Evolutionary conservation across 768 basidiomycete species (phyloP), one percentile per base, ranked within the genome.

Genomic region (Termitomyces sp.): DNA sequence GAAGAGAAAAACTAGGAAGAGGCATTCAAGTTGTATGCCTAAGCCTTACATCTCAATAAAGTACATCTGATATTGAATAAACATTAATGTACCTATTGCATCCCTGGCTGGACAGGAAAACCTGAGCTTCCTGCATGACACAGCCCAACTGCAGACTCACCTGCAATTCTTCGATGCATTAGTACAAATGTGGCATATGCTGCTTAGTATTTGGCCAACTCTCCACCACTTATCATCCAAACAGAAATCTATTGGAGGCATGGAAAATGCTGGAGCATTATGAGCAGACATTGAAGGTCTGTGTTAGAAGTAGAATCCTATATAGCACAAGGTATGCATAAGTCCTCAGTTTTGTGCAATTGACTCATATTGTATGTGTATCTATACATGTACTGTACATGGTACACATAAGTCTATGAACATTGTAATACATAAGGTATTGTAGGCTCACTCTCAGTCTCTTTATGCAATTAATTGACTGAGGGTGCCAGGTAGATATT

Each of bases 1-100:
- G 89, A 88, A 9, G 91, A 97, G 70, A 95, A 91, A 73, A 93
- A 96, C 68, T 98, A 93, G 65, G 92, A 93, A 63, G 94, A 95
- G 67, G 95, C 97, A 0, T 79, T 93, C 65, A 91, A 94, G 67
- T 95, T 94, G 26, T 98, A 98, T 72, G 85, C 82, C 2, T 89
- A 93, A 75, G 96, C 95, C 2, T 76, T 95, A 62, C 82, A 83
- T 59, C 91, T 91, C 66, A 96, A 98, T 76, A 89, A 88, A 76
- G 95, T 96, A 66, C 64, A 82, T 69, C 16, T 44, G 26, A 33
- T 47, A 16, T 45, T 34, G 6, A 58, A 40, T 20, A 43, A 39
- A 52, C 43, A 13, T 7, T 43, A 55, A 24, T 43, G 46, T 57
- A 46, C 40, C 37, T 65, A 30, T 60, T 52, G 26, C 37, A 47